Evolutionary conservation across 192 early-diverging fungal species (phyloP).

Genomic region (Mortierella hygrophila): DNA sequence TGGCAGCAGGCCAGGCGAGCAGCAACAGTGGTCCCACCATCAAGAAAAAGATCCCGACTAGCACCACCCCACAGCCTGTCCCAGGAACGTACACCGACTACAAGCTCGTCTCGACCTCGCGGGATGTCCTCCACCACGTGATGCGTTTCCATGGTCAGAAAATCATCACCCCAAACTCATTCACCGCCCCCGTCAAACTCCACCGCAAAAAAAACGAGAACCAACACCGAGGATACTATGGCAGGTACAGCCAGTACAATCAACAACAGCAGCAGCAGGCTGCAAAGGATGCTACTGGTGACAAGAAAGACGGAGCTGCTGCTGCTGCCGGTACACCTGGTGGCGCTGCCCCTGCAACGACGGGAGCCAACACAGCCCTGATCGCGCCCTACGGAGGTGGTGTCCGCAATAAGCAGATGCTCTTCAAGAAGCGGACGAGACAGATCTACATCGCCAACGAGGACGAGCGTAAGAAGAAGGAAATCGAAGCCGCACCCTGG

Average conservation of each 20-base stretch:
- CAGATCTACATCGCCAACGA: conserved; percentile 84
- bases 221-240: conserved; percentile 20
- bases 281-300: not conserved
- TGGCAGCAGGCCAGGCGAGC: not conserved
- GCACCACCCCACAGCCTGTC: conserved; percentile 27
- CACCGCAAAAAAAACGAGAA: conserved; percentile 58
- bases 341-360: conserved; percentile 58
- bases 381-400: conserved; percentile 84
- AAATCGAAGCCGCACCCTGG: conserved; percentile 83
- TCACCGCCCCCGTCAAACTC: conserved; percentile 71
- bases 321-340: conserved; percentile 55
- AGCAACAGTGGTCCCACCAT: conserved; percentile 12
- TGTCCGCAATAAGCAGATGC: conserved; percentile 78
- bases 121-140: conserved; percentile 69
- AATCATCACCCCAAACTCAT: conserved; percentile 63
- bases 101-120: conserved; percentile 69
- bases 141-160: conserved; percentile 75
- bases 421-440: conserved; percentile 86
- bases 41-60: conserved; percentile 35
- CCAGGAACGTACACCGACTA: conserved; percentile 69
- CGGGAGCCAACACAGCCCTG: conserved; percentile 70
- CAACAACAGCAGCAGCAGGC: conserved; percentile 14
- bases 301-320: conserved; percentile 4
- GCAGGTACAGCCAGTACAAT: conserved; percentile 25
- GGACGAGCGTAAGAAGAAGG: conserved; percentile 76